phyloP scores from a whole-genome alignment of 306 rosid genomes.

The Ormosia semicastrata region DNA sequence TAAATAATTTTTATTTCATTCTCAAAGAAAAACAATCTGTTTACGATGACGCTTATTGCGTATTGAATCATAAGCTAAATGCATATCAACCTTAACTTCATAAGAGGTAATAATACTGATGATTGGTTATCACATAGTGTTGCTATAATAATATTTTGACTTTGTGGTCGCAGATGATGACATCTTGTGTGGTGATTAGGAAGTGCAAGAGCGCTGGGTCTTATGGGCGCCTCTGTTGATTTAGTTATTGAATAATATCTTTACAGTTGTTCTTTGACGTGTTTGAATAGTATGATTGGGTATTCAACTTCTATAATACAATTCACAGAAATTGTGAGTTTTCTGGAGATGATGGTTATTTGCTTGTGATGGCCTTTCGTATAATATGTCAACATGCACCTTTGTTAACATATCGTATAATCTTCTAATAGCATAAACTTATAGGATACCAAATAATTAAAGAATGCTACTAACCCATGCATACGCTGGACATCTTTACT shows the following conservation, averaged over 20 bases:
- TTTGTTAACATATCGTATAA: background rate
- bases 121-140: too few species aligned
- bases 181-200: background rate
- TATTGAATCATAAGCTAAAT: too few species aligned
- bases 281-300: background rate
- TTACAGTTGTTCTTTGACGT: background rate
- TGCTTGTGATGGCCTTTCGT: background rate
- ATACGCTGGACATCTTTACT: background rate
- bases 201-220: background rate
- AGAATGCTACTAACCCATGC: background rate
- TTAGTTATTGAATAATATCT: background rate
- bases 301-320: background rate
- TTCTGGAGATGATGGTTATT: background rate
- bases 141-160: too few species aligned
- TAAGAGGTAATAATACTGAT: too few species aligned
- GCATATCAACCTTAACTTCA: too few species aligned
- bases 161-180: background rate
- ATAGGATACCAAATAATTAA: background rate
- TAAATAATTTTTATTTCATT: too few species aligned
- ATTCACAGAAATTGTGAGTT: background rate
- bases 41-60: too few species aligned
- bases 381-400: background rate
- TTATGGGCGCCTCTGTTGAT: background rate
- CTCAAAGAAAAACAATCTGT: too few species aligned
- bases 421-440: background rate